Conservation (phyloP, 345 rosid genomes). For the Cardamine occulta region DNA sequence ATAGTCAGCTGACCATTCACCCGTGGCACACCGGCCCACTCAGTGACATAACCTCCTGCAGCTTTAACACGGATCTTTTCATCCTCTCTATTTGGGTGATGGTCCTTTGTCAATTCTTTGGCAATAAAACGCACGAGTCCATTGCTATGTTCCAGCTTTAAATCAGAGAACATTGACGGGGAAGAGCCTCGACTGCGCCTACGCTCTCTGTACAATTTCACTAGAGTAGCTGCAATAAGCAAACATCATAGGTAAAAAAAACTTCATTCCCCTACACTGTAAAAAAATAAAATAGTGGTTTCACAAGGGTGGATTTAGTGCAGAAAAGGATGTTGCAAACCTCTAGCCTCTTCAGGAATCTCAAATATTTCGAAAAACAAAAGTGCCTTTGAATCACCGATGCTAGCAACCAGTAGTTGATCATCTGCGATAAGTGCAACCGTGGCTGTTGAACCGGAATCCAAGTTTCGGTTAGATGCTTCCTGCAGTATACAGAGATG, state of each 20-base stretch:
- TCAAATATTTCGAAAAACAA: conserved; percentile 77
- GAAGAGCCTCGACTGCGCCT: conserved; percentile 58
- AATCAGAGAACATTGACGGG: conserved; percentile 49
- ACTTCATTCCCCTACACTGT: neutral
- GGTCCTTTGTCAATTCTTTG: conserved; percentile 83
- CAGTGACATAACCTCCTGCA: conserved; percentile 86
- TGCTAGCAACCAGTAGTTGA: conserved; percentile 76
- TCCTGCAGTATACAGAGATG: conserved; percentile 39
- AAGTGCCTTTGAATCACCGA: conserved; percentile 98
- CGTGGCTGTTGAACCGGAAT: conserved; percentile 85
- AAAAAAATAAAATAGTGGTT: no score
- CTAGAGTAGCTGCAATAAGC: conserved; percentile 66
- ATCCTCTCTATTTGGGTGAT: conserved; percentile 90
- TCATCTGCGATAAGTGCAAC: conserved; percentile 72
- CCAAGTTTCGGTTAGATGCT: conserved; percentile 62
- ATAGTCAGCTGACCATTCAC: no score
- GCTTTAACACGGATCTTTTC: conserved; percentile 85
- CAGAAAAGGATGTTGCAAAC: conserved; percentile 42
- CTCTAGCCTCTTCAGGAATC: conserved; percentile 82
- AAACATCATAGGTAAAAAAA: neutral
- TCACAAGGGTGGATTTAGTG: no score
- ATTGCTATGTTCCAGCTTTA: conserved; percentile 50
- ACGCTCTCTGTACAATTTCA: conserved; percentile 69
- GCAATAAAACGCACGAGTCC: conserved; percentile 60
- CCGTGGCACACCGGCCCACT: no score